Conservation (phyloP, 73 alveolate species). For the Stentor coeruleus region DNA sequence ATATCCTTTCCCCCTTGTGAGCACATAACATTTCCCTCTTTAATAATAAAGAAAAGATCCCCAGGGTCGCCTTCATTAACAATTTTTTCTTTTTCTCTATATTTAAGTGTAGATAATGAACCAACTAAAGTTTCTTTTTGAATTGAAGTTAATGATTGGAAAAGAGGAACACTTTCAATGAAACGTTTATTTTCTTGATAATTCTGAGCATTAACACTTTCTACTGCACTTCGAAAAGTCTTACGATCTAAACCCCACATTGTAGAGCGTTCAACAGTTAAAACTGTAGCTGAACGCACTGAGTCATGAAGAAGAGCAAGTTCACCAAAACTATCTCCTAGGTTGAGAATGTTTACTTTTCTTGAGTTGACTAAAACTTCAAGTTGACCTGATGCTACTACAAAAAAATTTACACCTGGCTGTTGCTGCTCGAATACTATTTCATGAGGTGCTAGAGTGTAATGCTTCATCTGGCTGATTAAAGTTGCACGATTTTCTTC, state of each 20-base stretch:
- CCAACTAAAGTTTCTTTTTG: neutral
- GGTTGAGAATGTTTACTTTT: no score
- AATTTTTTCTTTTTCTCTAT: no score
- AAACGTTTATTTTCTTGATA: neutral
- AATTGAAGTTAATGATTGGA: neutral
- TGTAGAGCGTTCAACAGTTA: neutral
- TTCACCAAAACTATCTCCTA: slow-evolving; percentile 14
- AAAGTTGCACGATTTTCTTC: neutral
- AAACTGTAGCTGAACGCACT: neutral
- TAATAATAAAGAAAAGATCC: neutral
- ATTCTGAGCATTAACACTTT: neutral
- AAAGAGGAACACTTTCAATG: slow-evolving; percentile 3
- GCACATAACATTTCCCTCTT: neutral
- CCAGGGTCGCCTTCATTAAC: neutral
- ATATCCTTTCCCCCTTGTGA: neutral
- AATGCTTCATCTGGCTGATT: neutral
- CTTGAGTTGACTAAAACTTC: neutral
- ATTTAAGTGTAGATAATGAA: no score
- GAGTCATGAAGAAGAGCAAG: slow-evolving; percentile 5
- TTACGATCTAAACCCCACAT: slow-evolving; percentile 12
- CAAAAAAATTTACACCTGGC: slow-evolving; percentile 15
- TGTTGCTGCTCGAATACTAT: slow-evolving; percentile 1
- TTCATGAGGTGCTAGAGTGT: neutral
- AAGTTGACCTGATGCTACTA: neutral
- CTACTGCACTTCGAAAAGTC: neutral